These are phyloP conservation scores for Blastocystis sp. DNA, from an alignment of 352 stramenopile species.

Conservation along the genomic window DNA sequence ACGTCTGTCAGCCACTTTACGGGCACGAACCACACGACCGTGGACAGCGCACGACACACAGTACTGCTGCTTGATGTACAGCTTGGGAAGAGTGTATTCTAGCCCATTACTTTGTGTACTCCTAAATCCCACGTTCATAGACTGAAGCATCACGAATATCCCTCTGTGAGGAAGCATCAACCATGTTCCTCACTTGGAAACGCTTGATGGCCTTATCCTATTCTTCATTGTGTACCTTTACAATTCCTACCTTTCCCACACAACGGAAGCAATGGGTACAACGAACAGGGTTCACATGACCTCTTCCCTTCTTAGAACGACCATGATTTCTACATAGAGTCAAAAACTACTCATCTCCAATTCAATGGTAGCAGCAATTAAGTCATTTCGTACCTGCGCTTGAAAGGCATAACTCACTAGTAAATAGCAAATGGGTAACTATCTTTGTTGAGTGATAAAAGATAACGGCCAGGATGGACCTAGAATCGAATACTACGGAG, in stretches of 20 bases:
- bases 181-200: slow-evolving; percentile 74
- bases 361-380: too few relatives aligned
- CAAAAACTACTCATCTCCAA: background rate
- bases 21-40: slow-evolving; percentile 94
- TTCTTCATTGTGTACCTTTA: too few relatives aligned
- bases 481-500: too few relatives aligned
- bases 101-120: background rate
- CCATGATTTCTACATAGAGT: slow-evolving; percentile 53
- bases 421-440: too few relatives aligned
- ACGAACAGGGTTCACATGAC: slow-evolving; percentile 56
- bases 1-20: slow-evolving; percentile 81
- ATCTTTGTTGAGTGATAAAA: too few relatives aligned
- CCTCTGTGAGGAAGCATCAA: slow-evolving; percentile 90
- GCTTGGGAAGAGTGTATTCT: slow-evolving; percentile 95
- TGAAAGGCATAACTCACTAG: slow-evolving; percentile 54
- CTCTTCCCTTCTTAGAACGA: slow-evolving; percentile 62
- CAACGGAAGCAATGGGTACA: slow-evolving; percentile 58
- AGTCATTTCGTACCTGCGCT: slow-evolving; percentile 10
- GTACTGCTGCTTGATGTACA: slow-evolving; percentile 99
- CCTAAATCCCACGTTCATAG: slow-evolving; percentile 74
- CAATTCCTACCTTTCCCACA: slow-evolving; percentile 1
- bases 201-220: slow-evolving; percentile 84
- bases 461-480: too few relatives aligned
- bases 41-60: slow-evolving; percentile 96
- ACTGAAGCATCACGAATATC: slow-evolving; percentile 94